These are phyloP conservation scores for Mycena albidolilacea DNA, from an alignment of 768 basidiomycete genomes.

Conservation along the genomic window DNA sequence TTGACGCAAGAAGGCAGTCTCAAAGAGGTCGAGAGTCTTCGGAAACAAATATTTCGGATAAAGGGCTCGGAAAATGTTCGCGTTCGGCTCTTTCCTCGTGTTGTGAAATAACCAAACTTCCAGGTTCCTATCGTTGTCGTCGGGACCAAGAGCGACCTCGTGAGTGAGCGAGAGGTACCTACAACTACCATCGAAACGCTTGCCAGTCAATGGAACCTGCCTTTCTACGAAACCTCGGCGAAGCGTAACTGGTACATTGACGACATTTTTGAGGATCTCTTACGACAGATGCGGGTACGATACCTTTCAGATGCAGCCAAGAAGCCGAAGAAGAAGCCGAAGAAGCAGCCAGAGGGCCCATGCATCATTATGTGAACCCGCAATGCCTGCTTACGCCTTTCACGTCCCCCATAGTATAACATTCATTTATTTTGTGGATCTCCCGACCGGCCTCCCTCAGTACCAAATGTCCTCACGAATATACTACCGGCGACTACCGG, in stretches of 20 bases:
- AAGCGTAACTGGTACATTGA: conserved; percentile 86
- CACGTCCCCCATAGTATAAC: conserved; percentile 21
- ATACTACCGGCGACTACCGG: conserved; percentile 34
- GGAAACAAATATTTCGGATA: conserved; percentile 86
- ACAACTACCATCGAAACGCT: conserved; percentile 74
- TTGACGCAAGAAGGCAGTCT: conserved; percentile 87
- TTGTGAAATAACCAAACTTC: conserved; percentile 19
- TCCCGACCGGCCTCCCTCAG: conserved; percentile 5
- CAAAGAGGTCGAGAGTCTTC: conserved; percentile 83
- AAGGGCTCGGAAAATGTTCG: conserved; percentile 78
- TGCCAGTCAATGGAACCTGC: conserved; percentile 77
- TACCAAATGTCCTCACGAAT: conserved; percentile 37
- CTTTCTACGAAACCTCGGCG: conserved; percentile 90
- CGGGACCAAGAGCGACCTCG: conserved; percentile 88
- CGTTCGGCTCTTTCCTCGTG: conserved; percentile 21
- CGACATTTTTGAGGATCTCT: conserved; percentile 84
- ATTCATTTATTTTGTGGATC: not conserved
- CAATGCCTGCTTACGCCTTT: conserved; percentile 24
- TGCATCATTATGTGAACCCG: conserved; percentile 62
- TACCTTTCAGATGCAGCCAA: conserved; percentile 68
- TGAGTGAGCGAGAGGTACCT: conserved; percentile 85
- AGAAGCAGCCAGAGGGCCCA: conserved; percentile 37
- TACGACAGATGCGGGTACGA: conserved; percentile 79
- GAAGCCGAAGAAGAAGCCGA: conserved; percentile 53
- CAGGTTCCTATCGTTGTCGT: conserved; percentile 89